Base-by-base conservation (phyloP, 1,284 basidiomycete genomes). In the Schizophyllum amplum region DNA sequence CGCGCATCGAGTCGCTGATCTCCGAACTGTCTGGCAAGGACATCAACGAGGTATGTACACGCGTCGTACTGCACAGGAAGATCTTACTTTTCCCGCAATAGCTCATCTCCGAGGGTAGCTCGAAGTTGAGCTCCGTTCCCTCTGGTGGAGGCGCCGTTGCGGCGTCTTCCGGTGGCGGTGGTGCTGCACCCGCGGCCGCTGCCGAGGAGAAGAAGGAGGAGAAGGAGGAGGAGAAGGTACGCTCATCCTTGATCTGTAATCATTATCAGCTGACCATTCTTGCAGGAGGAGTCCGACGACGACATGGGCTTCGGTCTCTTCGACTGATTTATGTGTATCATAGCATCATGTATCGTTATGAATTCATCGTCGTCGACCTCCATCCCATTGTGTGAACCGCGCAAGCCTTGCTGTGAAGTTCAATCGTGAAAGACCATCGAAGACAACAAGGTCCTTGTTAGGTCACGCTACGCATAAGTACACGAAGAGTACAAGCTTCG, bases 241-340 rank as follows among this genome's bases (percentile, higher is more conserved):
- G 79, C 75, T 53, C 27, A 33, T 52, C 33, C 1, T 27, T 47
- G 24, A 25, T 55, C 17, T 21, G 24, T 23, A 49, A 23, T 52
- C 1, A 24, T 15, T 24, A 49, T 52, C 42, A 50, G 9, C 63
- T 69, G 20, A 68, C 54, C 24, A 13, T 53, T 6, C 46, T 48
- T 66, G 59, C 70, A 91, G 86, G 88, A 91, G 74, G 90, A 92
- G 71, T 90, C 88, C 58, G 89, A 92, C 76, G 90, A 92, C 61
- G 90, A 92, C 71, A 91, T 92, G 89, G 89, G 92, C 79, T 95
- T 95, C 76, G 92, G 92, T 80, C 83, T 95, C 62, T 95, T 95
- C 82, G 92, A 95, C 79, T 94, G 87, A 83, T 49, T 49, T 33
- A 33, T 33, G 27, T 33, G 27, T 33, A 33, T 33, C 27, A 33